Evolutionary conservation across 2,329 filamentous ascomycete species (phyloP).

Genomic region (Hansfordia pulvinata): DNA sequence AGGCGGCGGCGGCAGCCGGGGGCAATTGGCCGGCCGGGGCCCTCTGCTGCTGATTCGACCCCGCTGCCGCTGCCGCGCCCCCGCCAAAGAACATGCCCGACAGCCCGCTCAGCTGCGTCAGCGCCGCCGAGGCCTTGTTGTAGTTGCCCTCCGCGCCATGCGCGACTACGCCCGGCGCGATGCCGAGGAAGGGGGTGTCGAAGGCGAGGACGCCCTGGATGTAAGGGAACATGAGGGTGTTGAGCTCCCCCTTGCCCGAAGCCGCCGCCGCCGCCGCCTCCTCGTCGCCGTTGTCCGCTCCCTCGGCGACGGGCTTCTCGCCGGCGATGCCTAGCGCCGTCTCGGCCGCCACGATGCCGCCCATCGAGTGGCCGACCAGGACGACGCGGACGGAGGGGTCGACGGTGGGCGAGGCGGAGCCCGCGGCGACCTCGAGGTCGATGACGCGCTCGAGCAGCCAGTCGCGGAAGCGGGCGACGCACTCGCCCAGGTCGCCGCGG

Average conservation of each 20-base stretch:
- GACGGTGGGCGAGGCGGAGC: conserved; percentile 19
- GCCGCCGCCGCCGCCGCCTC: conserved; percentile 8
- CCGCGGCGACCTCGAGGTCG: conserved; percentile 76
- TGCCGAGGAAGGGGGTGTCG: conserved; percentile 83
- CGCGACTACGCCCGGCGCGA: conserved; percentile 69
- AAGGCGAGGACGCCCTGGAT: conserved; percentile 84
- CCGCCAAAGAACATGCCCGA: conserved; percentile 54
- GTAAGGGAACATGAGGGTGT: conserved; percentile 79
- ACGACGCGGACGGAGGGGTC: conserved; percentile 17
- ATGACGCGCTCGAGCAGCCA: conserved; percentile 90
- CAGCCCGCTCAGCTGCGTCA: conserved; percentile 51
- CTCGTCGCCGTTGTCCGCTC: conserved; percentile 22
- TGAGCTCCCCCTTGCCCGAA: conserved; percentile 20
- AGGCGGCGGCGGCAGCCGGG: conserved; percentile 21
- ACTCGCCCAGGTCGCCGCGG: conserved; percentile 59
- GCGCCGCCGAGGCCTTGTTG: conserved; percentile 56
- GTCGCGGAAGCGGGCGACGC: conserved; percentile 60
- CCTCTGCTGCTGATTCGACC: conserved; percentile 21
- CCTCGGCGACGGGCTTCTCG: conserved; percentile 33
- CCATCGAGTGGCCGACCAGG: conserved; percentile 33
- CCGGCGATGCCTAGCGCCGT: conserved; percentile 59
- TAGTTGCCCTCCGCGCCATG: conserved; percentile 81
- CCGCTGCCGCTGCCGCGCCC: conserved; percentile 19
- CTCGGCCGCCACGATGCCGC: conserved; percentile 88
- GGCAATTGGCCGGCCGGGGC: conserved; percentile 25